Percentiles rank a stretch among this genome's conserved stretches.
Conservation (phyloP, 441 rosid genomes). For the Lepidium campestre region DNA sequence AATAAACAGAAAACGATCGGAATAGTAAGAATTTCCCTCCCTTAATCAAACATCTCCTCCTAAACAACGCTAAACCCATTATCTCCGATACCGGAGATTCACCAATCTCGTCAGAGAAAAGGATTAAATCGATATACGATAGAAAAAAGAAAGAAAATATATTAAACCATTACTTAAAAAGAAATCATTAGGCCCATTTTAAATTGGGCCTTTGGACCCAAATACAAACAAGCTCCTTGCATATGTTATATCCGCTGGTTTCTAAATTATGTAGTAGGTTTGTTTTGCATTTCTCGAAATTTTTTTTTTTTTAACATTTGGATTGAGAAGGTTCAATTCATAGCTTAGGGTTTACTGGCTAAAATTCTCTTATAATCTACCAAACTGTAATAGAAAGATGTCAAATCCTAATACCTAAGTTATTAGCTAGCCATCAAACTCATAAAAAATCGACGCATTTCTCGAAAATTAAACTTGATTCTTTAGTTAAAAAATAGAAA, state of each 20-base stretch:
- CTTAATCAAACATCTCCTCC: neutral
- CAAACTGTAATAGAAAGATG: no score
- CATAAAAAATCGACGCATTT: no score
- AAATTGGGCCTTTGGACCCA: neutral
- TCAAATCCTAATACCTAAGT: no score
- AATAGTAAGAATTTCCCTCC: neutral
- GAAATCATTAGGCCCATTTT: neutral
- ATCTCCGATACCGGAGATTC: slow-evolving; percentile 14
- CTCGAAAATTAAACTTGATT: neutral
- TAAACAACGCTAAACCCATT: neutral
- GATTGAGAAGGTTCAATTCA: no score
- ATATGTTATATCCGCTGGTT: neutral
- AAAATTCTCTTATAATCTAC: no score
- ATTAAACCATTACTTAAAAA: neutral
- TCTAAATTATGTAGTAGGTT: neutral
- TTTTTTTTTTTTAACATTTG: no score
- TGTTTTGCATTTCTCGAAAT: neutral
- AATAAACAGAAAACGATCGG: slow-evolving; percentile 24
- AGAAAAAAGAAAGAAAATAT: neutral
- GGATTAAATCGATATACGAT: neutral
- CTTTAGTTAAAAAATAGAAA: neutral
- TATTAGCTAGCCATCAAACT: no score
- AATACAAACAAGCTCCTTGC: neutral
- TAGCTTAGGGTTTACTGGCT: no score
- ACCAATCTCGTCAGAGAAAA: slow-evolving; percentile 9